Percentiles rank a stretch among this genome's conserved stretches.
These are phyloP conservation scores for Podospora pseudocomata DNA, from an alignment of 495 filamentous ascomycete genomes.

Conservation along the genomic window DNA sequence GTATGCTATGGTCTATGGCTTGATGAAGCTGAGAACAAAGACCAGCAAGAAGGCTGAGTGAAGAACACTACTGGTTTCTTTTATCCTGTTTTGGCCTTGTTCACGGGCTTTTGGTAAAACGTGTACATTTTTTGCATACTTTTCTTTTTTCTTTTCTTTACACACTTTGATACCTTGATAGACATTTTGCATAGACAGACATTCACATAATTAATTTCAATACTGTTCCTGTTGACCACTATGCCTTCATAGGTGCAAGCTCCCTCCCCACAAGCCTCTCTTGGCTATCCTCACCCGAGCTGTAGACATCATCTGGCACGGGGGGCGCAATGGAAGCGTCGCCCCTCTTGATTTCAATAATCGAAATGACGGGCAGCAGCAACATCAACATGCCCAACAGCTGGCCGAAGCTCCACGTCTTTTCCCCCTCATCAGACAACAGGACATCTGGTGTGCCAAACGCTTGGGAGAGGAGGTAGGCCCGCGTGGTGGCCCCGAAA, in stretches of 20 bases:
- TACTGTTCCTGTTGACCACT: neutral
- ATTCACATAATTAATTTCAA: neutral
- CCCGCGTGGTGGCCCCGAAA: constrained; percentile 47
- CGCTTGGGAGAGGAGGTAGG: constrained; percentile 50
- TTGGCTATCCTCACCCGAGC: constrained; percentile 24
- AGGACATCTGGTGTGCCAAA: constrained; percentile 44
- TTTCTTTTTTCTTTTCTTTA: neutral
- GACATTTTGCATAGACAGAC: neutral
- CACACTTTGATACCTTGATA: neutral
- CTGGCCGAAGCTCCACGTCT: constrained; percentile 57
- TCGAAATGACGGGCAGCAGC: constrained; percentile 50
- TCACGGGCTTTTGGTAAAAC: no score
- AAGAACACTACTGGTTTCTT: no score
- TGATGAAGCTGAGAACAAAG: constrained; percentile 34
- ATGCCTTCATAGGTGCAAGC: neutral
- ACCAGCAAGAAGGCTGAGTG: constrained; percentile 33
- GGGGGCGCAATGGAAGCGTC: constrained; percentile 46
- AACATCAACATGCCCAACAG: constrained; percentile 52
- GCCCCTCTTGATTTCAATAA: constrained; percentile 53
- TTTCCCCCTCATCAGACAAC: constrained; percentile 48
- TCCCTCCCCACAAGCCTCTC: constrained; percentile 23
- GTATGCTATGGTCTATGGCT: constrained; percentile 29
- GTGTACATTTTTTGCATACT: neutral
- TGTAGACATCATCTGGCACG: constrained; percentile 19
- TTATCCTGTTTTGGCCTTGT: no score